phyloP scores from a whole-genome alignment of 1,139 yeast genomes.

The Arxiozyma bovina region DNA sequence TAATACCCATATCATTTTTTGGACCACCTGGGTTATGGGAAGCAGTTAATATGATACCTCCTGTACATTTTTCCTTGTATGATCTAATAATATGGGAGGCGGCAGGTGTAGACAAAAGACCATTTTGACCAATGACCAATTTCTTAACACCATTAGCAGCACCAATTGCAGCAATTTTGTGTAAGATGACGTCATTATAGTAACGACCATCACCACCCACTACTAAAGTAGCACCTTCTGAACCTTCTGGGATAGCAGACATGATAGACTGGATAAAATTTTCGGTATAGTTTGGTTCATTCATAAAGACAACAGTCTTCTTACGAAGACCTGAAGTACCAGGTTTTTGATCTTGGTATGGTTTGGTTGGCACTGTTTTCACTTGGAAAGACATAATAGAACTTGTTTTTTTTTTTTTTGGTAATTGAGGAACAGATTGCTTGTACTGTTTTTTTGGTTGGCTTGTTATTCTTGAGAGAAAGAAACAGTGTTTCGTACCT shows the following conservation, averaged over 20 bases:
- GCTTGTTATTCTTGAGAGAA: no score
- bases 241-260: slow-evolving; percentile 85
- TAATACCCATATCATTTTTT: slow-evolving; percentile 83
- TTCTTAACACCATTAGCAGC: slow-evolving; percentile 89
- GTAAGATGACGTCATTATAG: slow-evolving; percentile 76
- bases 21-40: slow-evolving; percentile 99
- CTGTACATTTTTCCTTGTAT: slow-evolving; percentile 55
- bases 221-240: slow-evolving; percentile 63
- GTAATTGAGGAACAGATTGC: background rate
- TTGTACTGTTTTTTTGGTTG: background rate
- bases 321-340: slow-evolving; percentile 96
- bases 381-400: slow-evolving; percentile 17
- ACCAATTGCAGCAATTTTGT: slow-evolving; percentile 70
- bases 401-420: background rate
- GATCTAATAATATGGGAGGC: slow-evolving; percentile 86
- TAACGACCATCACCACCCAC: slow-evolving; percentile 97
- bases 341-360: slow-evolving; percentile 89
- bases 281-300: slow-evolving; percentile 72
- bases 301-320: slow-evolving; percentile 74
- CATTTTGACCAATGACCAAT: slow-evolving; percentile 78
- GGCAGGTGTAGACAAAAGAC: slow-evolving; percentile 90
- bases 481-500: no score
- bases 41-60: slow-evolving; percentile 94
- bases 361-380: slow-evolving; percentile 42
- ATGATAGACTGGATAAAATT: slow-evolving; percentile 86